phyloP scores from a whole-genome alignment of 169 alveolate species.

The Pseudocohnilembus persalinus region DNA sequence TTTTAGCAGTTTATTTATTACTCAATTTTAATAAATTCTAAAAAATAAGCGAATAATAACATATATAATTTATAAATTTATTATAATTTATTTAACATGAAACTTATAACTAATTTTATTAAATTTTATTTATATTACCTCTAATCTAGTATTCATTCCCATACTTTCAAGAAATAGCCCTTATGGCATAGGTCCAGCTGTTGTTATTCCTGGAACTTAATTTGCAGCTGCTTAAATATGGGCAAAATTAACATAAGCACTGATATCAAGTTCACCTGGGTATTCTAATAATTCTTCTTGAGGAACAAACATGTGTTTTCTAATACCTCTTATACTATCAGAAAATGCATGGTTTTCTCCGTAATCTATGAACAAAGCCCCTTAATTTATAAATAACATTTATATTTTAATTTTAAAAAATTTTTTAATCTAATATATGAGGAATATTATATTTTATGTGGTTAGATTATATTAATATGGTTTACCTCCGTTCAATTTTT shows the following conservation, averaged over 20 bases:
- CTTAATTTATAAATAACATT: constrained; percentile 40
- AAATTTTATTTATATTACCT: constrained; percentile 23
- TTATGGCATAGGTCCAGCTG: constrained; percentile 60
- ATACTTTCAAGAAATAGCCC: constrained; percentile 67
- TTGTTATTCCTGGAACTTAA: constrained; percentile 38
- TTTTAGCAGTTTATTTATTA: constrained; percentile 27
- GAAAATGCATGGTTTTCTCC: constrained; percentile 77
- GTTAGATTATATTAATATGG: background rate
- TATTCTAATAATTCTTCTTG: constrained; percentile 51
- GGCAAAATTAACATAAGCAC: constrained; percentile 78
- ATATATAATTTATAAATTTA: too few species aligned
- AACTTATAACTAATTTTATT: background rate
- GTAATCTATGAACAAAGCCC: constrained; percentile 63
- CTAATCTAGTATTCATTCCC: constrained; percentile 72
- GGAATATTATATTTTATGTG: background rate
- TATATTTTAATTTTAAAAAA: constrained; percentile 8
- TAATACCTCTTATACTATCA: constrained; percentile 69
- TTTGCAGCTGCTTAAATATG: constrained; percentile 51
- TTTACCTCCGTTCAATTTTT: constrained; percentile 30
- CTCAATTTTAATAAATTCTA: constrained; percentile 43
- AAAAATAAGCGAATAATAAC: too few species aligned
- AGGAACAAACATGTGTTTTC: constrained; percentile 59
- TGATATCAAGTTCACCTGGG: constrained; percentile 76
- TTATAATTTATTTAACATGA: background rate
- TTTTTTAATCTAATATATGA: constrained; percentile 31